Evolutionary conservation across 2,329 filamentous ascomycete species (phyloP).

Genomic region (Beauveria rudraprayagi): DNA sequence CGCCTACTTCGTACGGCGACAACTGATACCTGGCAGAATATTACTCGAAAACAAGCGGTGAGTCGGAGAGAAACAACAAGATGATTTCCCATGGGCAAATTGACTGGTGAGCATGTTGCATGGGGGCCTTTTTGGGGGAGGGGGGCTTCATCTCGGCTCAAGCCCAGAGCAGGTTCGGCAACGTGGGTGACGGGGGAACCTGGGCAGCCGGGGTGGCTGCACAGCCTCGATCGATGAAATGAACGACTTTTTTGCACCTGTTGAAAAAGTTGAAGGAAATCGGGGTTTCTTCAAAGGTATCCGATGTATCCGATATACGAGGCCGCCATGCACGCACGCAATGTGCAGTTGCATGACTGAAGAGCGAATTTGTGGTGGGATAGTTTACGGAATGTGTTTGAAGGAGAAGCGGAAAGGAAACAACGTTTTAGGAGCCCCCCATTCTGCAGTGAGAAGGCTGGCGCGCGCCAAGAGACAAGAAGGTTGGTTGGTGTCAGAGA

Average conservation of each 20-base stretch:
- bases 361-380: too few species aligned
- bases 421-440: too few species aligned
- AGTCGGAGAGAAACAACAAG: neutral
- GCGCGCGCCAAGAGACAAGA: too few species aligned
- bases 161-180: neutral
- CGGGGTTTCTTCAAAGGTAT: too few species aligned
- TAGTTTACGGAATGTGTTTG: too few species aligned
- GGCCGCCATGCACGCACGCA: too few species aligned
- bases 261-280: neutral
- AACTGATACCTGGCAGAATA: neutral
- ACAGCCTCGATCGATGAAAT: conserved; percentile 8
- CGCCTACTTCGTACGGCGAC: too few species aligned
- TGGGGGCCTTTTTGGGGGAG: neutral
- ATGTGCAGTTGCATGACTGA: neutral
- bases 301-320: too few species aligned
- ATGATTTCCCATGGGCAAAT: conserved; percentile 1
- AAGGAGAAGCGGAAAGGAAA: too few species aligned
- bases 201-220: neutral
- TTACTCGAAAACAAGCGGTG: neutral
- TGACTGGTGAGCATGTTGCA: neutral
- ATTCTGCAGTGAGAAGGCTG: too few species aligned
- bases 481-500: too few species aligned
- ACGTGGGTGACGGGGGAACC: neutral
- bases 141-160: neutral
- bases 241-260: neutral